phyloP scores from a whole-genome alignment of 2,329 filamentous ascomycete genomes.

The Hypoxylon sp. region DNA sequence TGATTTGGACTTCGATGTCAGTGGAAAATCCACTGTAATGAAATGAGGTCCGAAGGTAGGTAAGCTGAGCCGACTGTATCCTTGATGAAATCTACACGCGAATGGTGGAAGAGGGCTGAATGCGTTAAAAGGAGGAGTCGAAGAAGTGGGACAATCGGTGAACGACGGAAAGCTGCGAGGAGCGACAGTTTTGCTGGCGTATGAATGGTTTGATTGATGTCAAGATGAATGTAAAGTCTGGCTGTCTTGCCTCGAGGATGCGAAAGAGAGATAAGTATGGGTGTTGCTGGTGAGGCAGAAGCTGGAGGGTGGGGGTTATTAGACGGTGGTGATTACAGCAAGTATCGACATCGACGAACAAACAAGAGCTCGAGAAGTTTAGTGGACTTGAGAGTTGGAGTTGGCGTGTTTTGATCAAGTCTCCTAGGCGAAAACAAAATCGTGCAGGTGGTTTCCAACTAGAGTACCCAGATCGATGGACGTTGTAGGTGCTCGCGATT shows the following conservation, averaged over 20 bases:
- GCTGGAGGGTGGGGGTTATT: neutral
- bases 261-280: neutral
- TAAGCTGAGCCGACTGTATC: neutral
- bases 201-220: no score
- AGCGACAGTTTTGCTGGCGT: no score
- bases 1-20: neutral
- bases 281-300: neutral
- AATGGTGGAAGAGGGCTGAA: neutral
- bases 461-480: neutral
- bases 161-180: slow-evolving; percentile 7
- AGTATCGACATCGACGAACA: neutral
- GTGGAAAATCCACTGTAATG: neutral
- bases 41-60: neutral
- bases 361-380: neutral
- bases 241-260: neutral
- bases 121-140: neutral
- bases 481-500: neutral
- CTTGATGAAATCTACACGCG: neutral
- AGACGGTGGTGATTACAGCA: neutral
- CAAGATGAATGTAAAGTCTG: no score
- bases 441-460: neutral
- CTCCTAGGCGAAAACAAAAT: neutral
- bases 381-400: neutral
- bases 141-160: slow-evolving; percentile 2
- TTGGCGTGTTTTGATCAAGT: neutral